Evolutionary conservation across 1,139 yeast species (phyloP).

Genomic region (Yamadazyma sp.): DNA sequence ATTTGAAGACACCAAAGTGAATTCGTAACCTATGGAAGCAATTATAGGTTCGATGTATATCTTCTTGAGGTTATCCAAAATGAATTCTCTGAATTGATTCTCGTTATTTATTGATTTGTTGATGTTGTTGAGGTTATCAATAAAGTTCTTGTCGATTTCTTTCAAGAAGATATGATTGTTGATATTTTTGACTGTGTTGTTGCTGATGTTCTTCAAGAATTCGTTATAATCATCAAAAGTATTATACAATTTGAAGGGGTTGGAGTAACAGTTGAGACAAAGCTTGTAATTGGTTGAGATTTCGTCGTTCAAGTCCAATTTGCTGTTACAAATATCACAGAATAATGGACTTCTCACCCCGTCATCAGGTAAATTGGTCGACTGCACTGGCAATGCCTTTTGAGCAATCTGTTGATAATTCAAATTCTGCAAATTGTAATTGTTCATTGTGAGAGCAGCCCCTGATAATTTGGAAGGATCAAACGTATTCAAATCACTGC

Average conservation of each 20-base stretch:
- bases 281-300: constrained; percentile 26
- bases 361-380: constrained; percentile 15
- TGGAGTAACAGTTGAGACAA: constrained; percentile 28
- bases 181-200: constrained; percentile 23
- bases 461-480: constrained; percentile 11
- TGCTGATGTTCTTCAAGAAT: constrained; percentile 29
- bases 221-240: constrained; percentile 39
- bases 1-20: constrained; percentile 34
- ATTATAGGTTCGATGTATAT: constrained; percentile 43
- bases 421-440: constrained; percentile 13
- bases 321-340: constrained; percentile 29
- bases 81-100: constrained; percentile 35
- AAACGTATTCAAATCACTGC: constrained; percentile 7
- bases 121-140: constrained; percentile 24
- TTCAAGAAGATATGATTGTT: constrained; percentile 35
- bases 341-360: constrained; percentile 12
- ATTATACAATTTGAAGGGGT: constrained; percentile 34
- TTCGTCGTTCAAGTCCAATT: constrained; percentile 25
- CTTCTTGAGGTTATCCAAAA: constrained; percentile 35
- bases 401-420: constrained; percentile 19
- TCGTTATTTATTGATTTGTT: constrained; percentile 28
- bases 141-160: constrained; percentile 35
- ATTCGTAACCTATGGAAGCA: constrained; percentile 34
- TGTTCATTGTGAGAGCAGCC: constrained; percentile 12
- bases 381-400: constrained; percentile 18